These are phyloP conservation scores for Ophiostoma novo-ulmi DNA, from an alignment of 2,329 filamentous ascomycete genomes.

Conservation along the genomic window DNA sequence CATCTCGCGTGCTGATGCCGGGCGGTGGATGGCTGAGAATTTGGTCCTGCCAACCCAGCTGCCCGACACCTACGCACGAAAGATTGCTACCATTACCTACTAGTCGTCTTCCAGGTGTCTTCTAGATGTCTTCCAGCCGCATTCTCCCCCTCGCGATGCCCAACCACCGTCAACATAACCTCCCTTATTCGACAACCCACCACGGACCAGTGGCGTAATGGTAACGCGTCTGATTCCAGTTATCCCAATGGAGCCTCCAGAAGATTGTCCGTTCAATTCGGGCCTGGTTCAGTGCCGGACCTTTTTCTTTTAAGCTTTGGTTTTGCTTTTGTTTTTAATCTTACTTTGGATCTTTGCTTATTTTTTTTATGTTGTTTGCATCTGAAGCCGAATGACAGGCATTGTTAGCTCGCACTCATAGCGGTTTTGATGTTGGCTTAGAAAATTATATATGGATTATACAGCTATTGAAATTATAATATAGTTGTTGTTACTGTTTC, in stretches of 20 bases:
- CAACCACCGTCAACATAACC: not conserved
- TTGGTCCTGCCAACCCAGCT: not conserved
- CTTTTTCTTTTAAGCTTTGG: not conserved
- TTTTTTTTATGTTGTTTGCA: not conserved
- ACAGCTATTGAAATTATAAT: too few relatives aligned
- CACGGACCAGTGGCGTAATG: constrained; percentile 24
- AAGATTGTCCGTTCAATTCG: constrained; percentile 26
- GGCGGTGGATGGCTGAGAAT: constrained; percentile 37
- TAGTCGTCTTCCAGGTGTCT: not conserved
- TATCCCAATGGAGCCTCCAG: constrained; percentile 20
- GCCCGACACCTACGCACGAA: not conserved
- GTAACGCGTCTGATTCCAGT: constrained; percentile 26
- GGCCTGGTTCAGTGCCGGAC: constrained; percentile 21
- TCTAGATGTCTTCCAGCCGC: constrained; percentile 20
- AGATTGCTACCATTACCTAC: not conserved
- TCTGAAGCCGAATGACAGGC: too few relatives aligned
- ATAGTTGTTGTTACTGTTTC: too few relatives aligned
- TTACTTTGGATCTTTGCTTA: not conserved
- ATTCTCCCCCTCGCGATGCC: not conserved
- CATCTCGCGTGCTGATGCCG: constrained; percentile 41
- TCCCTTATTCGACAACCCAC: not conserved
- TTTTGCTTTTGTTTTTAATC: not conserved
- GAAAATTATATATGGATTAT: too few relatives aligned
- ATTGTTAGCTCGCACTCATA: too few relatives aligned
- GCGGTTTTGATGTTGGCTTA: too few relatives aligned